Percentiles rank a stretch among this genome's conserved stretches.
Conservation (phyloP, 2,329 filamentous ascomycete species). For the Fusarium papillatum region DNA sequence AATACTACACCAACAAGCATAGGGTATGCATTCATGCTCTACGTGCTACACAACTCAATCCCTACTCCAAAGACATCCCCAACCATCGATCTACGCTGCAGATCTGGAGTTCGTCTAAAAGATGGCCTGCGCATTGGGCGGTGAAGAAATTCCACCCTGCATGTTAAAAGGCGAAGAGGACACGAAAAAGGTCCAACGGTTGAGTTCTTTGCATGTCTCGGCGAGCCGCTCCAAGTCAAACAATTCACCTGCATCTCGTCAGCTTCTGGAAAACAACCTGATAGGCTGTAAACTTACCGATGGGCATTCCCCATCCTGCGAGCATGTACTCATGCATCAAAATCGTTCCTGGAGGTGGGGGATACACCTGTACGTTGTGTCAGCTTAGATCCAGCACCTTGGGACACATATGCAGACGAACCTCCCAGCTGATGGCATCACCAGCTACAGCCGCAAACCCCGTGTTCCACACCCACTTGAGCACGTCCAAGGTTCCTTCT, state of each 20-base stretch:
- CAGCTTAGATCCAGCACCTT: neutral
- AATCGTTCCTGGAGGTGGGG: slow-evolving; percentile 11
- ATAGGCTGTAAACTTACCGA: neutral
- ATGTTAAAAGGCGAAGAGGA: slow-evolving; percentile 60
- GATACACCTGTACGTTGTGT: slow-evolving; percentile 38
- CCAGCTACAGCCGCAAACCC: slow-evolving; percentile 69
- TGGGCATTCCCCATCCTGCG: slow-evolving; percentile 62
- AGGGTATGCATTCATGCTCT: neutral
- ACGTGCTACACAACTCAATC: too few species aligned
- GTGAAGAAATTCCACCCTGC: slow-evolving; percentile 24
- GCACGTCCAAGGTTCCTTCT: slow-evolving; percentile 60
- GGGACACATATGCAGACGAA: slow-evolving; percentile 44
- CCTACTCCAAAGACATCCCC: neutral
- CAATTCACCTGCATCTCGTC: slow-evolving; percentile 47
- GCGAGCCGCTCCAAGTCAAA: slow-evolving; percentile 51
- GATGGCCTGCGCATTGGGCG: slow-evolving; percentile 30
- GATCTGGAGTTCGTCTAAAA: slow-evolving; percentile 12
- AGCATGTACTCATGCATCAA: slow-evolving; percentile 60
- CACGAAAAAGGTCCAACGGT: slow-evolving; percentile 64
- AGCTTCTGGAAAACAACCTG: neutral
- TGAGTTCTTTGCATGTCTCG: slow-evolving; percentile 65
- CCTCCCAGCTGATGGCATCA: slow-evolving; percentile 67
- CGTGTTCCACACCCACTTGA: slow-evolving; percentile 71
- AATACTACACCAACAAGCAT: neutral
- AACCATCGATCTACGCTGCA: neutral